Base-by-base conservation (phyloP, 1,284 basidiomycete genomes). In the Ceratobasidium sp. region DNA sequence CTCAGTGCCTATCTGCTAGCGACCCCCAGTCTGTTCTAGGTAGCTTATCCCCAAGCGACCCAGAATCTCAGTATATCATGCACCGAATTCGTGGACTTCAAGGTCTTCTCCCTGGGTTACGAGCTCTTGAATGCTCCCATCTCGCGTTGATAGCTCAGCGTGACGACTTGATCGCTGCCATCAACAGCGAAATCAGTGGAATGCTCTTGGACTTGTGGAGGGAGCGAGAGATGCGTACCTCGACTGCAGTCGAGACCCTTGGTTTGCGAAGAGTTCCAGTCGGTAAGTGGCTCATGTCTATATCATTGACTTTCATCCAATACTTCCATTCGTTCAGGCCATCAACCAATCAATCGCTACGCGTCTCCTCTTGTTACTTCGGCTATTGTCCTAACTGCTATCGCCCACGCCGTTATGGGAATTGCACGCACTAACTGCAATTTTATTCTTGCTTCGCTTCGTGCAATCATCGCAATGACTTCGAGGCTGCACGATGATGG, bases 121-220 rank as follows among this genome's bases (percentile, higher is more conserved):
- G 14, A 16, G 14, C 27, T 16, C 30, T 60, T 16, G 27, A 60
- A 33, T 60, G 57, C 57, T 60, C 57, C 57, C 30, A 33, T 5
- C 27, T 14, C 27, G 27, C 16, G 30, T 30, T 60, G 18, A 14
- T 33, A 60, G 27, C 57, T 38, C 57, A 60, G 35, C 57, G 57
- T 20, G 35, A 33, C 12, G 20, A 60, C 35, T 38, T 60, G 5
- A 38, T 60, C 27, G 33, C 57, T 30, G 57, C 33, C 14, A 60
- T 60, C 3, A 33, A 33, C 18, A 60, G 30, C 30, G 57, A 60
- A 30, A 33, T 60, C 16, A 38, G 33, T 33, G 12, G n/a, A 38
- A 54, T 54, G 52, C 52, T 54, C 52, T 54, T n/a, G 23, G 52
- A 54, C 3, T 54, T 54, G 23, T 54, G 52, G 52, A 54, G 52